These are phyloP conservation scores for Botryosphaeria agaves DNA, from an alignment of 2,329 filamentous ascomycete genomes.

Conservation along the genomic window DNA sequence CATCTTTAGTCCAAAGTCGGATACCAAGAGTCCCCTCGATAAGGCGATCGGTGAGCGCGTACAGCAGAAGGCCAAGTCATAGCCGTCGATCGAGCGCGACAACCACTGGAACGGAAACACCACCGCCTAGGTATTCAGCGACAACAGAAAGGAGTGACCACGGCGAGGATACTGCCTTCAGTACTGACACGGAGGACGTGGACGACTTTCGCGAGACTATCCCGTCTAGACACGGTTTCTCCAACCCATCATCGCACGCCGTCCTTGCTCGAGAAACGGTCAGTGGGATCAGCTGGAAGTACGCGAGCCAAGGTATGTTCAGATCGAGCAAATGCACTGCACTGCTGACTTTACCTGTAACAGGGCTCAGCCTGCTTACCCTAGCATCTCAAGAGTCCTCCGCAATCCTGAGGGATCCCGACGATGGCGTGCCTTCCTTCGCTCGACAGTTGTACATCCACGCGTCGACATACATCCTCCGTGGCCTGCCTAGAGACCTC, in stretches of 20 bases:
- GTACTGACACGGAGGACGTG: conserved; percentile 1
- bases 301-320: conserved; percentile 29
- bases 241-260: conserved; percentile 3
- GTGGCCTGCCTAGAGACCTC: conserved; percentile 41
- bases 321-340: neutral
- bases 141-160: conserved; percentile 6
- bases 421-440: conserved; percentile 24
- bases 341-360: neutral
- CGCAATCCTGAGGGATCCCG: conserved; percentile 9
- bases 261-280: conserved; percentile 9
- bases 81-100: conserved; percentile 6
- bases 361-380: conserved; percentile 29
- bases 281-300: conserved; percentile 33
- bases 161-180: conserved; percentile 5
- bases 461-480: conserved; percentile 45
- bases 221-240: neutral
- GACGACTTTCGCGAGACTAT: neutral
- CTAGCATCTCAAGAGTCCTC: conserved; percentile 28
- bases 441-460: conserved; percentile 48
- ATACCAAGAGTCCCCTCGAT: conserved; percentile 35
- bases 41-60: conserved; percentile 14
- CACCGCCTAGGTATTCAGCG: conserved; percentile 16
- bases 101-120: conserved; percentile 12
- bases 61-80: conserved; percentile 7
- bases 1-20: conserved; percentile 32